phyloP scores from a whole-genome alignment of 768 basidiomycete genomes.

The Boletellus emodensis region DNA sequence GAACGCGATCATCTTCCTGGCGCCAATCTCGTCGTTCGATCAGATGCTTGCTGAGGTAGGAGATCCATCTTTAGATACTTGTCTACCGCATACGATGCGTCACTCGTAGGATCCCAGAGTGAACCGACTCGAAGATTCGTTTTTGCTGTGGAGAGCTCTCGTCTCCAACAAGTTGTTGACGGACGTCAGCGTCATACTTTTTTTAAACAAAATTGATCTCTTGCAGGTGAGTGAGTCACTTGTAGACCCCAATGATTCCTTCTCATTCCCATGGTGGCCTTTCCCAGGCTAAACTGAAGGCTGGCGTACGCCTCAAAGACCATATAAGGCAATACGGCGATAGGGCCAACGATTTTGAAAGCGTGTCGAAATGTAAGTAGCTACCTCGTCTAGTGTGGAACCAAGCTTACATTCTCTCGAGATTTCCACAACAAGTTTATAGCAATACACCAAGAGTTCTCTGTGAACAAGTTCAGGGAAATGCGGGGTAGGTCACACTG shows the following conservation, averaged over 20 bases:
- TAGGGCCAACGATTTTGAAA: slow-evolving; percentile 74
- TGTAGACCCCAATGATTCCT: background rate
- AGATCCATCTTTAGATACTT: slow-evolving; percentile 3
- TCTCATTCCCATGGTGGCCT: background rate
- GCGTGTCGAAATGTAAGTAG: slow-evolving; percentile 66
- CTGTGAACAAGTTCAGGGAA: slow-evolving; percentile 70
- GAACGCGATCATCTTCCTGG: slow-evolving; percentile 84
- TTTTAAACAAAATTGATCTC: slow-evolving; percentile 79
- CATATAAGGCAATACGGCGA: slow-evolving; percentile 71
- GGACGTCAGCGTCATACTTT: slow-evolving; percentile 74
- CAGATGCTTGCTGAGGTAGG: slow-evolving; percentile 70
- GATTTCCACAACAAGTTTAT: slow-evolving; percentile 75
- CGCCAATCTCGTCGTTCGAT: slow-evolving; percentile 85
- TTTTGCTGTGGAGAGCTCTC: slow-evolving; percentile 69
- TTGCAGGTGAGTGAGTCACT: slow-evolving; percentile 46
- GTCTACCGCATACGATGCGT: background rate
- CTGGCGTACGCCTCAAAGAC: slow-evolving; percentile 67
- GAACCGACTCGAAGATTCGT: slow-evolving; percentile 77
- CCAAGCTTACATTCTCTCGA: slow-evolving; percentile 26
- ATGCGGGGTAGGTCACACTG: slow-evolving; percentile 53
- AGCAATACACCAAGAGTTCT: slow-evolving; percentile 59
- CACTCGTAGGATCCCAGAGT: slow-evolving; percentile 57
- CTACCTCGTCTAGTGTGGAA: background rate
- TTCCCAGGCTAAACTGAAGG: slow-evolving; percentile 63
- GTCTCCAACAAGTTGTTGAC: slow-evolving; percentile 70